Percentiles rank a stretch among this genome's conserved stretches.
Conservation (phyloP, 495 filamentous ascomycete species). For the Xylaria cubensis region DNA sequence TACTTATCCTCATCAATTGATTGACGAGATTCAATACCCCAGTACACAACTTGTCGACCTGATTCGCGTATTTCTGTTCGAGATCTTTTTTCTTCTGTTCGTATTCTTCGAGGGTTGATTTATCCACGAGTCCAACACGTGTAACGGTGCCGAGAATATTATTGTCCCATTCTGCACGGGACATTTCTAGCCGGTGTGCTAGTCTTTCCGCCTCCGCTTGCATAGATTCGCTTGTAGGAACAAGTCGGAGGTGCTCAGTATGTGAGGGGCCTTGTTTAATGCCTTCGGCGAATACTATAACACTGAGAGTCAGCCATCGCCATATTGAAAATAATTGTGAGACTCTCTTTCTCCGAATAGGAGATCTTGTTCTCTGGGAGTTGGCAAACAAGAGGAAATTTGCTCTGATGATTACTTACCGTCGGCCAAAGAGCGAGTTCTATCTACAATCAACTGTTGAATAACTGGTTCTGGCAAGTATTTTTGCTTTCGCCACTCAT, state of each 20-base stretch:
- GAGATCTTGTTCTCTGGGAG: no score
- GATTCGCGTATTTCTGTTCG: background rate
- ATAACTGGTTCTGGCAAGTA: background rate
- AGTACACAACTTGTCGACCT: background rate
- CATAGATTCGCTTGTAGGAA: background rate
- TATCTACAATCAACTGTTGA: background rate
- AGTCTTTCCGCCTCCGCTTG: background rate
- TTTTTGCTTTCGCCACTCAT: background rate
- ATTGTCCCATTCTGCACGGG: background rate
- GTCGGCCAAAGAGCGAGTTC: background rate
- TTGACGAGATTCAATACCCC: background rate
- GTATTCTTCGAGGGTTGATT: background rate
- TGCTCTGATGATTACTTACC: no score
- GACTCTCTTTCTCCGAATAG: no score
- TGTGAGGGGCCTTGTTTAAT: background rate
- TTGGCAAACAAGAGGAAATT: no score
- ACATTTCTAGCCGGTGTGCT: no score
- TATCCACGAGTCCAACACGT: background rate
- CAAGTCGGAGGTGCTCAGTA: background rate
- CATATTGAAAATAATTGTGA: no score
- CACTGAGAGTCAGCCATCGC: no score
- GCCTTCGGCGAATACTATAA: background rate
- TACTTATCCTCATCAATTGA: background rate
- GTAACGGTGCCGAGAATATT: background rate
- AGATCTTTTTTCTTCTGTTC: background rate